A percentile compares a stretch with the other conserved stretches of the same genome.
Evolutionary conservation across 2,329 filamentous ascomycete species (phyloP).

Genomic region (Westerdykella sp.): DNA sequence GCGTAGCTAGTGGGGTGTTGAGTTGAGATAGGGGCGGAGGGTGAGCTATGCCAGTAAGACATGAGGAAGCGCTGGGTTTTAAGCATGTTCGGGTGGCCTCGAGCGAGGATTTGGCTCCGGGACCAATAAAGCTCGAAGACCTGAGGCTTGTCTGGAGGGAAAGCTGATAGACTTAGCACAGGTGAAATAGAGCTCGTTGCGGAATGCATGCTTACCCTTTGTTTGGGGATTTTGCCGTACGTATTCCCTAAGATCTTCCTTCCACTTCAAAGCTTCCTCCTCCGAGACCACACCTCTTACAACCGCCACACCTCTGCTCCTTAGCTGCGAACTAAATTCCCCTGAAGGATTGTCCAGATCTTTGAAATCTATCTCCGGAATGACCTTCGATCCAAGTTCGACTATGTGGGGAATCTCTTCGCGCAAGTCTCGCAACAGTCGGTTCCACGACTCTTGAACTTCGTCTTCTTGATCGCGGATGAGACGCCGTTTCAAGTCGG

Average conservation of each 20-base stretch:
- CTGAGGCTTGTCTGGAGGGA: conserved; percentile 44
- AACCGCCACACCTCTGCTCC: conserved; percentile 50
- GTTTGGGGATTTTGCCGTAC: conserved; percentile 43
- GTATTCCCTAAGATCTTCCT: conserved; percentile 41
- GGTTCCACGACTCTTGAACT: conserved; percentile 43
- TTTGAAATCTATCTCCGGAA: conserved; percentile 45
- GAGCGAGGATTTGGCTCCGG: conserved; percentile 42
- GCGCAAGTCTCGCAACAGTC: conserved; percentile 39
- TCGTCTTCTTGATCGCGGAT: conserved; percentile 45
- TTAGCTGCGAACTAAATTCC: conserved; percentile 52
- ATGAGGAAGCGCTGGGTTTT: conserved; percentile 44
- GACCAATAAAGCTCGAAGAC: conserved; percentile 50
- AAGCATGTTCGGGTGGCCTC: conserved; percentile 43
- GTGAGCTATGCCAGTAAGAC: conserved; percentile 45
- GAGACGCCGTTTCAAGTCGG: conserved; percentile 40
- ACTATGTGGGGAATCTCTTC: conserved; percentile 43
- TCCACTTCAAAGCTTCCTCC: conserved; percentile 41
- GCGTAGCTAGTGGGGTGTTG: conserved; percentile 45
- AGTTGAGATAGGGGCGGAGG: conserved; percentile 39
- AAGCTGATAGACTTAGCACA: conserved; percentile 28
- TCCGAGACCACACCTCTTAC: conserved; percentile 42
- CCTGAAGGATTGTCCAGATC: conserved; percentile 45
- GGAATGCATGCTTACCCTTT: conserved; percentile 20
- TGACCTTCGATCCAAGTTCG: conserved; percentile 37
- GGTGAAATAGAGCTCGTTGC: too few relatives aligned